Conservation (phyloP, 2,329 filamentous ascomycete genomes). For the Calonectria fujianensis region DNA sequence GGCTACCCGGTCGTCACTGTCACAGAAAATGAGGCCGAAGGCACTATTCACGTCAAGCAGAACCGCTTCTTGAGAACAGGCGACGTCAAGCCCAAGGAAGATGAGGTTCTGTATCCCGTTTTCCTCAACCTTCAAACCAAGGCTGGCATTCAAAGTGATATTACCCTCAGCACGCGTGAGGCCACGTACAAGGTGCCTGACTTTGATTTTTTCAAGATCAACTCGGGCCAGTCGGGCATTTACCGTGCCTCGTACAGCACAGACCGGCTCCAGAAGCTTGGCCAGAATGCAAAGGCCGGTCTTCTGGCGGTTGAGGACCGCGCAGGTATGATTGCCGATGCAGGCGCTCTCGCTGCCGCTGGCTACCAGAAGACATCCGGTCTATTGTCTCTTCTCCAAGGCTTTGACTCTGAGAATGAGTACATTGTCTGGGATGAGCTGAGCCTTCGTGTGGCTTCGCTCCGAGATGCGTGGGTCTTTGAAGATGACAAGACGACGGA, state of each 20-base stretch:
- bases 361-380: constrained; percentile 97
- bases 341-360: constrained; percentile 90
- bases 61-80: constrained; percentile 95
- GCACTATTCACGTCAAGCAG: constrained; percentile 90
- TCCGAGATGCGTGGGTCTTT: constrained; percentile 87
- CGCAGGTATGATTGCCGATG: constrained; percentile 95
- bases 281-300: constrained; percentile 83
- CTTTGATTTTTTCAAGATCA: constrained; percentile 95
- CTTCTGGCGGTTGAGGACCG: constrained; percentile 91
- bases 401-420: constrained; percentile 87
- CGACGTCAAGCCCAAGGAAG: constrained; percentile 95
- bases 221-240: constrained; percentile 94
- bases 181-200: constrained; percentile 84
- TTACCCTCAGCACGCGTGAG: constrained; percentile 79
- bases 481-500: constrained; percentile 84
- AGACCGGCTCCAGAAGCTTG: constrained; percentile 89
- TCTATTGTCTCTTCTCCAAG: constrained; percentile 88
- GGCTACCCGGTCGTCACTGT: constrained; percentile 94
- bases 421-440: constrained; percentile 98
- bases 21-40: constrained; percentile 77
- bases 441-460: constrained; percentile 83
- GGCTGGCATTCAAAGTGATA: constrained; percentile 85
- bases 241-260: constrained; percentile 93
- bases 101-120: constrained; percentile 90
- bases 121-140: constrained; percentile 91